Base-by-base conservation (phyloP, 345 rosid genomes). In the Murraya paniculata region DNA sequence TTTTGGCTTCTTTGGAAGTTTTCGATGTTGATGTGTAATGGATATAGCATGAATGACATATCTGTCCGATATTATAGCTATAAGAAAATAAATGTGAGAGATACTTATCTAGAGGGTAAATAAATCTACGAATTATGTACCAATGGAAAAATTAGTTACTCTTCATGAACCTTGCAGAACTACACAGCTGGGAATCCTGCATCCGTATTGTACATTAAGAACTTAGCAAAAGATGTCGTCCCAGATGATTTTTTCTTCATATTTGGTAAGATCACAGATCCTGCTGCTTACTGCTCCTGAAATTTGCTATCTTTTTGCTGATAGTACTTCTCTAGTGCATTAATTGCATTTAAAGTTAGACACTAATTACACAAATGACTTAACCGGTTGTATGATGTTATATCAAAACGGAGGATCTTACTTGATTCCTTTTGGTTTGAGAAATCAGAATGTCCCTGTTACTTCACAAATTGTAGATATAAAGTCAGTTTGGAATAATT, bases 171-270 rank as follows among this genome's bases (percentile, higher is more conserved):
- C 60, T 19, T 84, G 91, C 98, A 95, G 99, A 95, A 89, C 79
- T 95, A 95, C 78, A 77, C 92, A 31, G 90, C 92, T 75, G 98
- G 99, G 76, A 87, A 84, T 86, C 99, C 99, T 33, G 88, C 95
- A 64, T 68, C 92, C 60, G 94, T 95, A 39, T 74, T 93, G 81
- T 95, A 95, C 82, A 83, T 93, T 82, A 93, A 95, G 91, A 95
- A 95, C 85, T 85, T 95, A 84, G 91, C 92, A 68, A 95, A 95
- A 86, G 96, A 93, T 80, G 91, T 95, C 24, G 85, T 85, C 67
- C 72, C 81, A 22, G 98, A 95, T 68, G 97, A 95, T 81, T 91
- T 95, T 88, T 85, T 84, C 87, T 91, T 86, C 84, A 77, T 93
- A 81, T 93, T 92, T 79, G 96, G 99, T 95, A 83, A 91, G 94